Conservation (phyloP, 495 filamentous ascomycete species). For the Lepidopterella palustris region DNA sequence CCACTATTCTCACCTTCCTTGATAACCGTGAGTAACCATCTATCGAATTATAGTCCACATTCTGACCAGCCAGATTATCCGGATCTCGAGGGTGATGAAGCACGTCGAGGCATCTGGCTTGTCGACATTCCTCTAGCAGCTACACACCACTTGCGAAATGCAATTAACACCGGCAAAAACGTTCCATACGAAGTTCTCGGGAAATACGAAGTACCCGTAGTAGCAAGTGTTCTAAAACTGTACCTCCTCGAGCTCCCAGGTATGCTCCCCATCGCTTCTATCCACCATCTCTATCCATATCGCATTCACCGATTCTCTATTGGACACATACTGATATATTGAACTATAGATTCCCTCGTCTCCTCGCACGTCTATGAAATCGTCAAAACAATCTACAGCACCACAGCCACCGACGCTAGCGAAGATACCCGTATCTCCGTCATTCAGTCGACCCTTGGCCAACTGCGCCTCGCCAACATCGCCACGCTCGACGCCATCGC, state of each 20-base stretch:
- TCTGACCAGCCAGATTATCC: conserved; percentile 61
- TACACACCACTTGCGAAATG: conserved; percentile 75
- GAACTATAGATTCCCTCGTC: conserved; percentile 86
- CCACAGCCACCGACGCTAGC: conserved; percentile 62
- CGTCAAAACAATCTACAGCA: conserved; percentile 91
- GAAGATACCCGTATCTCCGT: conserved; percentile 75
- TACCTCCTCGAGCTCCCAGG: conserved; percentile 94
- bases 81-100: conserved; percentile 94
- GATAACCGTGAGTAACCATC: conserved; percentile 62
- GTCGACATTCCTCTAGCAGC: conserved; percentile 79
- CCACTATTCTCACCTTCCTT: conserved; percentile 85
- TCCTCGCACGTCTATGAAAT: conserved; percentile 99
- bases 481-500: conserved; percentile 96
- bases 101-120: conserved; percentile 87
- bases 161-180: conserved; percentile 81
- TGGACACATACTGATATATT: neutral
- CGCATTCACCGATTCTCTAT: conserved; percentile 2
- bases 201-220: conserved; percentile 85
- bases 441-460: conserved; percentile 89
- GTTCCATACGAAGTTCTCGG: conserved; percentile 69
- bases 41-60: neutral
- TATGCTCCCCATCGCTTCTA: conserved; percentile 39
- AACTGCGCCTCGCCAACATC: conserved; percentile 93
- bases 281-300: neutral
- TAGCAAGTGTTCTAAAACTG: conserved; percentile 88